Evolutionary conservation across 2,329 filamentous ascomycete genomes (phyloP).

Genomic region (Penicillium sp.): DNA sequence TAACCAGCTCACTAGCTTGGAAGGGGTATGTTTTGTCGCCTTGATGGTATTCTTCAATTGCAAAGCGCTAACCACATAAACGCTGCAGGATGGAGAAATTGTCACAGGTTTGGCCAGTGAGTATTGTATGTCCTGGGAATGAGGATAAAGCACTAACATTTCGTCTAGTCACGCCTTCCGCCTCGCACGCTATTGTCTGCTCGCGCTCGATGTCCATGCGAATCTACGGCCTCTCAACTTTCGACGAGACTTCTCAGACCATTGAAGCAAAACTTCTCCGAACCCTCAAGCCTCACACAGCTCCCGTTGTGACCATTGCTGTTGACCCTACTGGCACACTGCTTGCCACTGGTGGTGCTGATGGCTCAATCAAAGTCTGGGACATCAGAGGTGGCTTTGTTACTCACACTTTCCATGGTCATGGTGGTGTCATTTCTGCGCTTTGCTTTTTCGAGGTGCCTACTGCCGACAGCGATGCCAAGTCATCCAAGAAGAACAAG

Average conservation of each 20-base stretch:
- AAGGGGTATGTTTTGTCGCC: slow-evolving; percentile 56
- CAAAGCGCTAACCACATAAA: slow-evolving; percentile 12
- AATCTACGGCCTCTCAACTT: slow-evolving; percentile 65
- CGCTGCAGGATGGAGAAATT: slow-evolving; percentile 54
- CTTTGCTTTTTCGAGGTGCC: slow-evolving; percentile 80
- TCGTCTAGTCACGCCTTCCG: slow-evolving; percentile 67
- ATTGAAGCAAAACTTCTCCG: slow-evolving; percentile 62
- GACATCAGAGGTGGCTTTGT: slow-evolving; percentile 82
- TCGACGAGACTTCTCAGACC: slow-evolving; percentile 46
- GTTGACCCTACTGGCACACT: slow-evolving; percentile 82
- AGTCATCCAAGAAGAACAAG: slow-evolving; percentile 40
- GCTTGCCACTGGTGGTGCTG: slow-evolving; percentile 82
- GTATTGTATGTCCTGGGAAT: slow-evolving; percentile 11
- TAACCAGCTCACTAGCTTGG: slow-evolving; percentile 70
- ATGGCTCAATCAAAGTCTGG: slow-evolving; percentile 93
- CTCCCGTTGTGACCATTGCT: slow-evolving; percentile 77
- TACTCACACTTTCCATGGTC: slow-evolving; percentile 90
- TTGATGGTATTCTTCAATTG: slow-evolving; percentile 15
- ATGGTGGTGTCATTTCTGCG: slow-evolving; percentile 82
- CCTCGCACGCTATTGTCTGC: slow-evolving; percentile 78
- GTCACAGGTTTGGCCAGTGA: slow-evolving; percentile 40
- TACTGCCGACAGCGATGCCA: slow-evolving; percentile 30
- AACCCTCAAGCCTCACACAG: slow-evolving; percentile 79
- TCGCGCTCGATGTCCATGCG: slow-evolving; percentile 94
- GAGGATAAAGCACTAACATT: slow-evolving; percentile 7